Conservation (phyloP, 2,329 filamentous ascomycete species). For the Aspergillus aculeatus region DNA sequence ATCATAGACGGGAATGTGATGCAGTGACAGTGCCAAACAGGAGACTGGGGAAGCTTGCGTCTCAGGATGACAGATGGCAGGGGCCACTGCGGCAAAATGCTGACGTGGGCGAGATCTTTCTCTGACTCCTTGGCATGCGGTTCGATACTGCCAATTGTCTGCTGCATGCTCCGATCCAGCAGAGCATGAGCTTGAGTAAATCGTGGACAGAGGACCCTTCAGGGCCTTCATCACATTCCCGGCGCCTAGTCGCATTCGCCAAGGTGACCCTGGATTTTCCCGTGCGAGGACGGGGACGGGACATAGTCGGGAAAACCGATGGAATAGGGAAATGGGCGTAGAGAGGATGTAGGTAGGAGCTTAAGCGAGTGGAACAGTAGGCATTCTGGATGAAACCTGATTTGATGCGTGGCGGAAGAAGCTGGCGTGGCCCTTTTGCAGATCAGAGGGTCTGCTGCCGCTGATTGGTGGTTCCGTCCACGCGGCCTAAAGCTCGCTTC, state of each 20-base stretch:
- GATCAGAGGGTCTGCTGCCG: background rate
- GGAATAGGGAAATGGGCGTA: background rate
- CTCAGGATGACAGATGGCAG: background rate
- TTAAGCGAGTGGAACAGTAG: background rate
- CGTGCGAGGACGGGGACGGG: background rate
- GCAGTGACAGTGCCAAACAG: background rate
- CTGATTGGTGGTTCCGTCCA: background rate
- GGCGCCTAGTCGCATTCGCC: background rate
- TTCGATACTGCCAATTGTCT: background rate
- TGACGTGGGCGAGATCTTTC: background rate
- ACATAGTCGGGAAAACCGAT: background rate
- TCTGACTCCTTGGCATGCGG: background rate
- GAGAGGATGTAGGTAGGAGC: too few species aligned
- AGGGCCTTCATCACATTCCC: background rate
- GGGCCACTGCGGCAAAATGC: background rate
- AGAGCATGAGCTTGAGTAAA: background rate
- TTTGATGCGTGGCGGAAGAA: background rate
- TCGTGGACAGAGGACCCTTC: background rate
- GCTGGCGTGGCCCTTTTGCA: conserved; percentile 5
- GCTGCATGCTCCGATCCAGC: background rate
- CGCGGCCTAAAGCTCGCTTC: background rate
- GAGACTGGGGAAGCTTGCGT: background rate
- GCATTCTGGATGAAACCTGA: background rate
- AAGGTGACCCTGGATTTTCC: background rate
- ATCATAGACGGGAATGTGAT: background rate